A percentile compares a stretch with the other conserved stretches of the same genome.
phyloP scores from a whole-genome alignment of 2,329 filamentous ascomycete genomes.

The Fusarium sp. region DNA sequence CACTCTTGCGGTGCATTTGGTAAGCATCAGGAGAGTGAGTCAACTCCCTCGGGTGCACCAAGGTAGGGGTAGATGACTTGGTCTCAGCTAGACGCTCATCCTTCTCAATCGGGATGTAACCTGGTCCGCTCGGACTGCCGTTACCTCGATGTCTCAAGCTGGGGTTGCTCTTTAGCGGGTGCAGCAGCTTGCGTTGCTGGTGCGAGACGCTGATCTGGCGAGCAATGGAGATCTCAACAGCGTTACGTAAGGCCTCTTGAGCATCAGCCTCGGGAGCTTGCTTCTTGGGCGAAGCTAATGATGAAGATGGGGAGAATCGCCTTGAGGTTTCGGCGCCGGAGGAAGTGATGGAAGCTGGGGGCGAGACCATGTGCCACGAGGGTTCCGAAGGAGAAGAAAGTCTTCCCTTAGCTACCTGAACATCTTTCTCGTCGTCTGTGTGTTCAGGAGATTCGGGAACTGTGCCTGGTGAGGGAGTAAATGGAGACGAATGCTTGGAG shows the following conservation, averaged over 20 bases:
- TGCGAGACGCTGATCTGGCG: conserved; percentile 73
- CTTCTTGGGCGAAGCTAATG: conserved; percentile 40
- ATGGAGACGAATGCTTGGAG: conserved; percentile 32
- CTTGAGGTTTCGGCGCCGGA: conserved; percentile 17
- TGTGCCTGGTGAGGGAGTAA: conserved; percentile 37
- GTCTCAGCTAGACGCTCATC: conserved; percentile 49
- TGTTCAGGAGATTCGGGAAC: conserved; percentile 54
- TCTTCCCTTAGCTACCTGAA: conserved; percentile 42
- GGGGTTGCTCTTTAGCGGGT: conserved; percentile 58
- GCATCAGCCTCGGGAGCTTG: conserved; percentile 28
- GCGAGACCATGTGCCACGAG: conserved; percentile 59
- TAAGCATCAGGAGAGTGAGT: conserved; percentile 47
- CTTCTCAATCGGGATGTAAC: conserved; percentile 37
- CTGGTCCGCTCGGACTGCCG: conserved; percentile 21
- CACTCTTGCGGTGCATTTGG: conserved; percentile 62
- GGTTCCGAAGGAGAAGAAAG: conserved; percentile 54
- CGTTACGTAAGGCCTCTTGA: conserved; percentile 56
- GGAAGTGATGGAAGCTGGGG: conserved; percentile 48
- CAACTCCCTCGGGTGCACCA: conserved; percentile 52
- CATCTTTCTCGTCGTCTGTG: conserved; percentile 41
- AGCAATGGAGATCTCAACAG: conserved; percentile 73
- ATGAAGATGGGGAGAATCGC: conserved; percentile 25
- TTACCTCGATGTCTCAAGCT: conserved; percentile 36
- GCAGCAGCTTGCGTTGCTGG: conserved; percentile 68
- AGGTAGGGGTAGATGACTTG: conserved; percentile 56